Percentiles rank a stretch among this genome's conserved stretches.
Conservation (phyloP, 225 moss, liverwort and hornwort species). For the Polytrichum commune region DNA sequence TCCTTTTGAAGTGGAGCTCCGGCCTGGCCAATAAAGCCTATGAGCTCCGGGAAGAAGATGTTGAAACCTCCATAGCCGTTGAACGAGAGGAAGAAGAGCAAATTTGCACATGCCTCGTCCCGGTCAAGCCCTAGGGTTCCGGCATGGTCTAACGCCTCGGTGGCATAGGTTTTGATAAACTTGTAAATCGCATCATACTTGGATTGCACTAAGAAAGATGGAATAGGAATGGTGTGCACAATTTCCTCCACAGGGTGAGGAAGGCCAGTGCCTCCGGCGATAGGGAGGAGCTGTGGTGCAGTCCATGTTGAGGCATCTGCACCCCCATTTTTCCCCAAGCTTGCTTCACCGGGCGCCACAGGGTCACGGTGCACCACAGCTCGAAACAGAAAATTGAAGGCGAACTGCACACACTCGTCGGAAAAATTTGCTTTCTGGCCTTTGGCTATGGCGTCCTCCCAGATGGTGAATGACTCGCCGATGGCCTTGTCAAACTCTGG, state of each 20-base stretch:
- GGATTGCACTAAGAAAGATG: slow-evolving; percentile 24
- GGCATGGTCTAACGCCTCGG: slow-evolving; percentile 39
- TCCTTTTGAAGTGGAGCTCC: slow-evolving; percentile 41
- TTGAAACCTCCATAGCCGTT: slow-evolving; percentile 54
- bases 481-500: slow-evolving; percentile 45
- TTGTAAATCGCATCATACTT: slow-evolving; percentile 35
- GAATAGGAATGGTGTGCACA: slow-evolving; percentile 33
- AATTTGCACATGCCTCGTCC: slow-evolving; percentile 45
- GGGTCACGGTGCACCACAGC: slow-evolving; percentile 50
- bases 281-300: slow-evolving; percentile 35
- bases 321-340: slow-evolving; percentile 42
- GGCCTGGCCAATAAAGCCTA: slow-evolving; percentile 8
- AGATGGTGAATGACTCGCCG: slow-evolving; percentile 26
- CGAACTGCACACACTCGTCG: slow-evolving; percentile 21
- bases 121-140: slow-evolving; percentile 36
- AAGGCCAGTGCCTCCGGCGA: slow-evolving; percentile 22
- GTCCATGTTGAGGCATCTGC: slow-evolving; percentile 22
- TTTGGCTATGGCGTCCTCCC: slow-evolving; percentile 31
- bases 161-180: slow-evolving; percentile 36
- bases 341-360: slow-evolving; percentile 32
- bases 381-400: slow-evolving; percentile 41
- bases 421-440: slow-evolving; percentile 24
- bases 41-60: slow-evolving; percentile 37
- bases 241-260: slow-evolving; percentile 41
- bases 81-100: slow-evolving; percentile 50